These are phyloP conservation scores for Dendrobium huoshanense DNA, from an alignment of 106 monocot genomes.

Conservation along the genomic window DNA sequence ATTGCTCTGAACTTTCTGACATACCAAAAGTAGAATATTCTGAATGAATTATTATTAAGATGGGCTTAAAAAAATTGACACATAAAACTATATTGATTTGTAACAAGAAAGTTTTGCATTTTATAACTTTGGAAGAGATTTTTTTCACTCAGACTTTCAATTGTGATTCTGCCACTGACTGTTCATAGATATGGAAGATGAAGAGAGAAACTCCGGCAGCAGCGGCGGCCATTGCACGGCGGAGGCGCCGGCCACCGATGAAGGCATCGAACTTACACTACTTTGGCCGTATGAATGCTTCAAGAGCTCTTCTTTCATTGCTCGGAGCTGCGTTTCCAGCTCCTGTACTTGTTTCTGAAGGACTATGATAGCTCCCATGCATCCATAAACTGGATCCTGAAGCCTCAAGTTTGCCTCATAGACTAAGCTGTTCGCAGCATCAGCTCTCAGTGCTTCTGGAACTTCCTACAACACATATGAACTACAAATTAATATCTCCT, in stretches of 20 bases:
- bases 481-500: not conserved
- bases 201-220: too few relatives aligned
- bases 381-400: slow-evolving; percentile 79
- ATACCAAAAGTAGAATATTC: too few relatives aligned
- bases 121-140: too few relatives aligned
- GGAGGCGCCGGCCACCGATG: not conserved
- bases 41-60: too few relatives aligned
- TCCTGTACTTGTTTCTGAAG: slow-evolving; percentile 74
- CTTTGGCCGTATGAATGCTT: slow-evolving; percentile 67
- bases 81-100: too few relatives aligned
- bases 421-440: slow-evolving; percentile 78
- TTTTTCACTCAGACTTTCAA: too few relatives aligned
- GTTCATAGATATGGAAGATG: too few relatives aligned
- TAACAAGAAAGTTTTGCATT: too few relatives aligned
- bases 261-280: not conserved
- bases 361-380: slow-evolving; percentile 78
- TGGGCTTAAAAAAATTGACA: too few relatives aligned
- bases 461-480: slow-evolving; percentile 39
- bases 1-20: too few relatives aligned
- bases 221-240: not conserved
- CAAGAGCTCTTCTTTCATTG: slow-evolving; percentile 61
- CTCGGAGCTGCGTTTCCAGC: slow-evolving; percentile 54
- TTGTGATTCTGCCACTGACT: too few relatives aligned
- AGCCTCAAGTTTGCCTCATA: slow-evolving; percentile 79
- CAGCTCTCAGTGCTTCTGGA: slow-evolving; percentile 62